Percentiles rank a stretch among this genome's conserved stretches.
These are phyloP conservation scores for Auricularia auricula-judae DNA, from an alignment of 768 basidiomycete species.

Conservation along the genomic window DNA sequence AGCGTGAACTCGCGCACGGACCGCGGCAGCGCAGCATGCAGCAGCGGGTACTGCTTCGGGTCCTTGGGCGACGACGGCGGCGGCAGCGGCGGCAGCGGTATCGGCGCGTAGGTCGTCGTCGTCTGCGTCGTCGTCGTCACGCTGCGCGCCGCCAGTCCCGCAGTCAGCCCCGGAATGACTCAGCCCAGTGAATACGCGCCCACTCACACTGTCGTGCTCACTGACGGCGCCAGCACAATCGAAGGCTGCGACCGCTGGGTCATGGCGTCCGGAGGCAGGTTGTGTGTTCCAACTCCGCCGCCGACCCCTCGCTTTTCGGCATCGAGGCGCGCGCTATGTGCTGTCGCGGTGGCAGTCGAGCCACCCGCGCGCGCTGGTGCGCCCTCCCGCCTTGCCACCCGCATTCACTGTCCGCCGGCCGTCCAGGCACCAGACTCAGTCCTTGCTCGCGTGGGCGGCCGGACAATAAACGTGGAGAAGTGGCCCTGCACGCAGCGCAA, in stretches of 20 bases:
- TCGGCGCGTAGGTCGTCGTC: slow-evolving; percentile 83
- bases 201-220: slow-evolving; percentile 74
- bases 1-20: slow-evolving; percentile 67
- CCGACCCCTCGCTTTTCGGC: not conserved
- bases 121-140: slow-evolving; percentile 86
- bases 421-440: not conserved
- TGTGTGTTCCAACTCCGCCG: not conserved
- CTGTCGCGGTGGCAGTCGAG: too few species aligned
- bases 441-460: not conserved
- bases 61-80: slow-evolving; percentile 62
- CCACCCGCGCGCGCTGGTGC: too few species aligned
- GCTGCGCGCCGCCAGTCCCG: slow-evolving; percentile 25
- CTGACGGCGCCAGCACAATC: slow-evolving; percentile 66
- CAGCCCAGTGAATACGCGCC: not conserved
- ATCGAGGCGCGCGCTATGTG: too few species aligned
- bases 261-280: slow-evolving; percentile 2
- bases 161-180: too few species aligned
- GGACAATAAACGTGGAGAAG: not conserved
- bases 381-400: too few species aligned
- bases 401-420: too few species aligned
- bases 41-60: slow-evolving; percentile 67
- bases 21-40: slow-evolving; percentile 62
- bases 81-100: slow-evolving; percentile 65
- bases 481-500: not conserved
- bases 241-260: slow-evolving; percentile 41